Evolutionary conservation across 2,329 filamentous ascomycete genomes (phyloP), one percentile per base, ranked within the genome.

Genomic region (Aureobasidium sp.): DNA sequence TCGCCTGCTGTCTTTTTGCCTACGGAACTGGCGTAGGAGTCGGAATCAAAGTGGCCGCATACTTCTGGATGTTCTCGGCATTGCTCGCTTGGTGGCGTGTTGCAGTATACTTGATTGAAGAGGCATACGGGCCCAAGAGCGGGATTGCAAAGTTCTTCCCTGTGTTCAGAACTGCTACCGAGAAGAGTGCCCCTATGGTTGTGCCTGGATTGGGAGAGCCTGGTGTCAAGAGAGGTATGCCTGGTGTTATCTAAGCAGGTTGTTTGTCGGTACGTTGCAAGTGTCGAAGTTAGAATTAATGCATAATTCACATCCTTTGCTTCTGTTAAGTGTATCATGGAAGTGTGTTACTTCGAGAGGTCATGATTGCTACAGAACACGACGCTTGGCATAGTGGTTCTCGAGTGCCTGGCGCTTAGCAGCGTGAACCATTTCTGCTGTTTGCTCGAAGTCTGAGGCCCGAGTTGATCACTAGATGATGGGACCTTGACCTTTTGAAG

Each of bases 191-290:
- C 27, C 64, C 65, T n/a, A 54, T 63, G 41, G 60, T 67, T n/a
- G 64, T 65, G 29, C 64, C 66, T 47, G 66, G 66, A 3, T 36
- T 66, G 27, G 66, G 66, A 10, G 66, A 67, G 62, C 66, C 66
- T 13, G 66, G 66, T 59, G 66, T 67, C n/a, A 67, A 67, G 64
- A 51, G 66, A 49, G 66, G 65, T 49, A 66, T 67, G 63, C 65
- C 66, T 50, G 57, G 57, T 59, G 53, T 57, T 14, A 37, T 57
- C 11, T 57, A 45, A n/a, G 16, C 5, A 37, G n/a, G 11, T 13
- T 7, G 13, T 13, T 2, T 2, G 47, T 21, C 4, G 16, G 16
- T 32, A 2, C 7, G 9, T 7, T 10, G 25, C 7, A n/a, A 4
- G 8, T 9, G 9, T 3, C n/a, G 13, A 30, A 6, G n/a, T n/a